These are phyloP conservation scores for Saturnispora gosingensis DNA, from an alignment of 805 yeast species.

Conservation along the genomic window DNA sequence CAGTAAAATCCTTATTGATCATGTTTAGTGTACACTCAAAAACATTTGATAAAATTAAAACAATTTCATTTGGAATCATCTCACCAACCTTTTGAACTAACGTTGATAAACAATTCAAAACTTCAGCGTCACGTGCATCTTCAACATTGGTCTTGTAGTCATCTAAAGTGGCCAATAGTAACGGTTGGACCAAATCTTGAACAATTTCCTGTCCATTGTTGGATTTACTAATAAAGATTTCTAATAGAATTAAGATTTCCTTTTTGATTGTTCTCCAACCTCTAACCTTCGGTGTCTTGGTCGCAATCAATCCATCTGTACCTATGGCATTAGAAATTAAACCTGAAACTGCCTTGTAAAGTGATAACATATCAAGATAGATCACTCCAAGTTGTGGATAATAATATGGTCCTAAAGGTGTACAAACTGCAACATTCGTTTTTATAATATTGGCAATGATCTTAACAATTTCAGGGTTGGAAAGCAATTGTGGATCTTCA, in stretches of 20 bases:
- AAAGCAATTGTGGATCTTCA: conserved; percentile 69
- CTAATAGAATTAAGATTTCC: conserved; percentile 82
- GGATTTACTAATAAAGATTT: conserved; percentile 80
- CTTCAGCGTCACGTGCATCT: conserved; percentile 97
- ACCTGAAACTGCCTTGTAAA: conserved; percentile 80
- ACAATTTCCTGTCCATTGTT: conserved; percentile 80
- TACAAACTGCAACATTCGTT: conserved; percentile 91
- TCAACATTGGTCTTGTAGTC: conserved; percentile 87
- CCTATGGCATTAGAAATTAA: conserved; percentile 79
- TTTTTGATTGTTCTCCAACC: conserved; percentile 94
- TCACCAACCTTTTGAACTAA: conserved; percentile 82
- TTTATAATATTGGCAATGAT: conserved; percentile 88
- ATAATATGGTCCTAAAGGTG: conserved; percentile 88
- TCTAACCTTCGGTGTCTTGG: conserved; percentile 91
- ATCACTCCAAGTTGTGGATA: conserved; percentile 80
- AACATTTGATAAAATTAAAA: conserved; percentile 77
- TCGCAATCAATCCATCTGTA: conserved; percentile 74
- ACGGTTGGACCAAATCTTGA: conserved; percentile 69
- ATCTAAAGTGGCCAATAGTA: conserved; percentile 75
- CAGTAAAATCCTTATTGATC: conserved; percentile 93
- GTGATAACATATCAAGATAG: conserved; percentile 80
- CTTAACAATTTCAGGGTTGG: conserved; percentile 76
- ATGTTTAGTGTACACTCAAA: conserved; percentile 90
- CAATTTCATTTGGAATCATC: conserved; percentile 82
- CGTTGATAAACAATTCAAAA: conserved; percentile 87